Evolutionary conservation across 352 stramenopile genomes (phyloP), one percentile per base, ranked within the genome.

Genomic region (Thalassiosira mediterranea): DNA sequence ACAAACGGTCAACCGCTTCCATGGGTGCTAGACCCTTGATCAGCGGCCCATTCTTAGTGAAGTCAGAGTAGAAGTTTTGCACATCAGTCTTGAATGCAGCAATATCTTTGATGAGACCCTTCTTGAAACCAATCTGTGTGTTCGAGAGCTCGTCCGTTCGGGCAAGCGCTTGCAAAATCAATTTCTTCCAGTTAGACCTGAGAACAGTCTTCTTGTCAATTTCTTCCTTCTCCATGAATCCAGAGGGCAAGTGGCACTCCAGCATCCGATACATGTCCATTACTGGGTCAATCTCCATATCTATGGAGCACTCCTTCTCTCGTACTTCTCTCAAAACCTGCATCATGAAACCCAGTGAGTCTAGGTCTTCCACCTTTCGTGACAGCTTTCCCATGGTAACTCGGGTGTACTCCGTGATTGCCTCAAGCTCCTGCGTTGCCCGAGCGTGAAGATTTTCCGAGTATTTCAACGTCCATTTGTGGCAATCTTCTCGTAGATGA

Each of bases 181-280:
- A 84, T 66, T 98, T 98, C 47, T 97, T 96, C 97, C 97, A 99
- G 63, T 97, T 98, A 59, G 93, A 96, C 25, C 94, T 93, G 4
- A 99, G 82, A 13, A 99, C 96, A 15, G 95, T 98, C 84, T 98
- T 98, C 73, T 98, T 97, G 63, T 99, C 97, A 86, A 98, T 98
- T 76, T 99, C 97, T 71, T 98, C 95, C 72, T 99, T 98, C 66
- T 98, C 96, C 96, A 99, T 98, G 79, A 98, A 98, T 1, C 94
- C 95, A 25, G 96, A 90, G 1, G 95, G 93, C 13, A 94, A 74
- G 78, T 94, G 76, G 59, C 87, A 80, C 70, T 93, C 87, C 17
- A 98, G 90, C 95, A 99, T 98, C 58, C 95, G 94, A 88, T 99
- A 99, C 97, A 99, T 98, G 52, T 98, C 96, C 53, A 99, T 90